These are phyloP conservation scores for Hylodesmum podocarpum DNA, from an alignment of 306 rosid species.

Conservation along the genomic window DNA sequence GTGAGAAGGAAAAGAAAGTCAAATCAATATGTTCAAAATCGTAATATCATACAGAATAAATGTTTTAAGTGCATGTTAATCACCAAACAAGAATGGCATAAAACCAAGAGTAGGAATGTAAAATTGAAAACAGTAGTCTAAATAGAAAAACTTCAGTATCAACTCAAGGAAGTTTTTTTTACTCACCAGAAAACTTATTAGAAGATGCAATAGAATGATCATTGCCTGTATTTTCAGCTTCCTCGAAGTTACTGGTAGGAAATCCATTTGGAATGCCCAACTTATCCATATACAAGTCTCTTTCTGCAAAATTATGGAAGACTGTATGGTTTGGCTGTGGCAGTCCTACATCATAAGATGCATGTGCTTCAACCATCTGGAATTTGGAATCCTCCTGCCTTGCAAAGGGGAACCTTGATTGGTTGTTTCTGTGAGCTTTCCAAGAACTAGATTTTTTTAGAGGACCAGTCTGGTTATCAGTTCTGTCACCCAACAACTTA, in stretches of 20 bases:
- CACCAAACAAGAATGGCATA: not conserved
- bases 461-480: conserved; percentile 51
- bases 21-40: not conserved
- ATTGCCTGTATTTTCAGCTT: conserved; percentile 55
- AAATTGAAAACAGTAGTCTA: not conserved
- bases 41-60: not conserved
- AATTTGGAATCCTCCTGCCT: conserved; percentile 76
- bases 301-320: conserved; percentile 53
- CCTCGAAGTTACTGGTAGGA: conserved; percentile 51
- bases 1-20: not conserved
- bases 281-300: conserved; percentile 56
- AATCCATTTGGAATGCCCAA: conserved; percentile 62
- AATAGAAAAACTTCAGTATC: not conserved
- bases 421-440: conserved; percentile 78
- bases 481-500: conserved; percentile 65
- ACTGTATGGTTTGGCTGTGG: conserved; percentile 53
- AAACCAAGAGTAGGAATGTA: not conserved
- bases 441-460: conserved; percentile 64
- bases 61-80: not conserved
- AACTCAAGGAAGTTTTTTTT: not conserved
- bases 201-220: conserved; percentile 45
- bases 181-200: conserved; percentile 78
- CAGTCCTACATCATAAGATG: conserved; percentile 52
- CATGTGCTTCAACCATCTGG: conserved; percentile 57
- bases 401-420: conserved; percentile 95